Percentiles rank a stretch among this genome's conserved stretches.
phyloP scores from a whole-genome alignment of 139 green algal genomes.

The Prasinococcaceae sp. region DNA sequence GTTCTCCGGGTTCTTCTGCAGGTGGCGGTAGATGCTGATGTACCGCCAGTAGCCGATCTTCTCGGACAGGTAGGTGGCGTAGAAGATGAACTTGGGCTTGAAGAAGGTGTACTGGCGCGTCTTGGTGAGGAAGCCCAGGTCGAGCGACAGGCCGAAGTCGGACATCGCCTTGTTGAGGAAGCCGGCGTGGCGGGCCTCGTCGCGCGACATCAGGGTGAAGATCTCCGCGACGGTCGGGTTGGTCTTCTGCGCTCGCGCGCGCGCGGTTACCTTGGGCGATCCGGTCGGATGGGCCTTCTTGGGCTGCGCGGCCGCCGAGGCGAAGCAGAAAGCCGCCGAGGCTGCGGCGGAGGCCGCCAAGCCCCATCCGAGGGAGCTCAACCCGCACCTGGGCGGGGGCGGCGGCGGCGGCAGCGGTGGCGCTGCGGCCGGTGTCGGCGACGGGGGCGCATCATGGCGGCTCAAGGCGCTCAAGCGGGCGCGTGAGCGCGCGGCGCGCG shows the following conservation, averaged over 20 bases:
- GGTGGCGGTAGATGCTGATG: constrained; percentile 84
- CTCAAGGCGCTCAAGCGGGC: constrained; percentile 77
- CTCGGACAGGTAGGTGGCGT: constrained; percentile 89
- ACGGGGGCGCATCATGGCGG: constrained; percentile 79
- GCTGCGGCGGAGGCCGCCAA: too few species aligned
- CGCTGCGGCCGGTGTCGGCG: constrained; percentile 35
- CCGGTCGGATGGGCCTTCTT: too few species aligned
- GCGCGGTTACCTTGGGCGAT: too few species aligned
- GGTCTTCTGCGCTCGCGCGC: constrained; percentile 56
- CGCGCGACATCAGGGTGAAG: constrained; percentile 95
- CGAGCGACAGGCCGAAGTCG: constrained; percentile 89
- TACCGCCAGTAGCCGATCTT: constrained; percentile 99
- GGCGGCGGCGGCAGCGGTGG: neutral
- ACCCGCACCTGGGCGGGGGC: too few species aligned
- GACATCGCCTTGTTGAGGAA: constrained; percentile 97
- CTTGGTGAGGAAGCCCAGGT: constrained; percentile 98
- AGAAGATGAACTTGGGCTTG: constrained; percentile 99
- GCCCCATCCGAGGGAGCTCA: too few species aligned
- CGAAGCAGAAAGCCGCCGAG: too few species aligned
- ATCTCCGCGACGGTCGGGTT: constrained; percentile 84
- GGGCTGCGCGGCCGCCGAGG: too few species aligned
- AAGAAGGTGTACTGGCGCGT: constrained; percentile 90
- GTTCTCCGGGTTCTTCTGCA: constrained; percentile 88
- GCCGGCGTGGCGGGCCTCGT: constrained; percentile 95
- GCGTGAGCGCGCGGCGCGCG: constrained; percentile 47